Percentiles rank a stretch among this genome's conserved stretches.
These are phyloP conservation scores for Podila epicladia DNA, from an alignment of 192 early-diverging fungal species.

Conservation along the genomic window DNA sequence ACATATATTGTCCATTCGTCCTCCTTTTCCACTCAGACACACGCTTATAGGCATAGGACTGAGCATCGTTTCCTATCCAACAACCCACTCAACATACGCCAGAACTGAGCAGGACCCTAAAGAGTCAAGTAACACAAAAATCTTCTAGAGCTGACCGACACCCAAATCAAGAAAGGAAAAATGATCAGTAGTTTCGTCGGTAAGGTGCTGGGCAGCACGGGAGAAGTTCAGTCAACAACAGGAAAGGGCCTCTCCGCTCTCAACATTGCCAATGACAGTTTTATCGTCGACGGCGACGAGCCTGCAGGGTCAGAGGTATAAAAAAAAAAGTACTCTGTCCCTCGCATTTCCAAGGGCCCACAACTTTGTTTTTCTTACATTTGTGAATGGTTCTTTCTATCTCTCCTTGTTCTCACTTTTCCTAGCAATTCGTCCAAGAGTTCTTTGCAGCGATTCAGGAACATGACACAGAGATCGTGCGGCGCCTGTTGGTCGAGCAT, in stretches of 20 bases:
- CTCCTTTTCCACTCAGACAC: too few species aligned
- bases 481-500: conserved; percentile 42
- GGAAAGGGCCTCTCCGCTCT: not conserved
- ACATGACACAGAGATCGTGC: conserved; percentile 49
- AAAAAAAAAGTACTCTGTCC: not conserved
- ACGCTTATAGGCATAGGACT: too few species aligned
- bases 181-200: not conserved
- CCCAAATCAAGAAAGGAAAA: not conserved
- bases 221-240: not conserved
- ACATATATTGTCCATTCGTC: not conserved
- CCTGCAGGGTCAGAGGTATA: not conserved
- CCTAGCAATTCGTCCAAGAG: conserved; percentile 19
- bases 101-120: too few species aligned
- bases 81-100: too few species aligned
- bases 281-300: not conserved
- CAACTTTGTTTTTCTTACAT: not conserved
- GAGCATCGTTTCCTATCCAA: too few species aligned
- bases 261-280: not conserved
- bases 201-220: not conserved
- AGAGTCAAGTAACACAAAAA: too few species aligned
- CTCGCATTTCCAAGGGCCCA: not conserved
- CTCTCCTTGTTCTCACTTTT: too few species aligned
- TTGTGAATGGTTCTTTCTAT: too few species aligned
- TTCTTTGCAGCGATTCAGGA: conserved; percentile 52
- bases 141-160: too few species aligned